phyloP scores from a whole-genome alignment of 2,329 filamentous ascomycete genomes.

The Neophaeococcomyces mojaviensis region DNA sequence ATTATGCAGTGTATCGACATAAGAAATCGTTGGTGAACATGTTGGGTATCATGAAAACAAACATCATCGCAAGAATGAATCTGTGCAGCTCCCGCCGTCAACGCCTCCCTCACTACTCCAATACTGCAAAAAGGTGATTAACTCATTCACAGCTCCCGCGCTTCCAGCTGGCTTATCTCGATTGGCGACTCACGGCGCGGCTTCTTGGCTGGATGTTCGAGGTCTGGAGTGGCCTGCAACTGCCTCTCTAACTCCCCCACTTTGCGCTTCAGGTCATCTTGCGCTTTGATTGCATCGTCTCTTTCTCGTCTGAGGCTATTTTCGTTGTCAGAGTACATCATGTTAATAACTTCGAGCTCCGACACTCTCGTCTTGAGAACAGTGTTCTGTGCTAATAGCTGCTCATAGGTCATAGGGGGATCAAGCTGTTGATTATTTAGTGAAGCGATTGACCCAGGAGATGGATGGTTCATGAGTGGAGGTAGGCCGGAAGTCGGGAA shows the following conservation, averaged over 20 bases:
- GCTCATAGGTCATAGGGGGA: conserved; percentile 62
- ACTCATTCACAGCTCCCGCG: too few relatives aligned
- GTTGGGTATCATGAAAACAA: conserved; percentile 8
- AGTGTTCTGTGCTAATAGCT: conserved; percentile 72
- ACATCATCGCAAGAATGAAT: not conserved
- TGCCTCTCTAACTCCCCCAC: conserved; percentile 68
- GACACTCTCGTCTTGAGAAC: conserved; percentile 90
- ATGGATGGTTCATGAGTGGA: conserved; percentile 48
- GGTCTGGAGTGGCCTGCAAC: conserved; percentile 28
- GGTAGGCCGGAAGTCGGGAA: conserved; percentile 54
- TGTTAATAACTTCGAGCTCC: conserved; percentile 89
- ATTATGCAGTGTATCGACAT: conserved; percentile 3
- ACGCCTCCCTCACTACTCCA: not conserved
- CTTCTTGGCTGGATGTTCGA: conserved; percentile 17
- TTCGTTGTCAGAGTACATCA: conserved; percentile 48
- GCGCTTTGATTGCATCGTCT: conserved; percentile 68
- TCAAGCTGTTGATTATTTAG: conserved; percentile 58
- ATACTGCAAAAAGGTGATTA: too few relatives aligned
- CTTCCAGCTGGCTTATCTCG: too few relatives aligned
- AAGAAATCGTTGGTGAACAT: conserved; percentile 8
- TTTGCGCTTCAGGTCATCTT: conserved; percentile 73
- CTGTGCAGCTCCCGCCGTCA: not conserved
- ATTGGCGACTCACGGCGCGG: not conserved
- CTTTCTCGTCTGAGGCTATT: conserved; percentile 54
- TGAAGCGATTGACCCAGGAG: conserved; percentile 52